Evolutionary conservation across 805 yeast genomes (phyloP), one percentile per base, ranked within the genome.

Genomic region (Kluyveromyces dobzhanskii): DNA sequence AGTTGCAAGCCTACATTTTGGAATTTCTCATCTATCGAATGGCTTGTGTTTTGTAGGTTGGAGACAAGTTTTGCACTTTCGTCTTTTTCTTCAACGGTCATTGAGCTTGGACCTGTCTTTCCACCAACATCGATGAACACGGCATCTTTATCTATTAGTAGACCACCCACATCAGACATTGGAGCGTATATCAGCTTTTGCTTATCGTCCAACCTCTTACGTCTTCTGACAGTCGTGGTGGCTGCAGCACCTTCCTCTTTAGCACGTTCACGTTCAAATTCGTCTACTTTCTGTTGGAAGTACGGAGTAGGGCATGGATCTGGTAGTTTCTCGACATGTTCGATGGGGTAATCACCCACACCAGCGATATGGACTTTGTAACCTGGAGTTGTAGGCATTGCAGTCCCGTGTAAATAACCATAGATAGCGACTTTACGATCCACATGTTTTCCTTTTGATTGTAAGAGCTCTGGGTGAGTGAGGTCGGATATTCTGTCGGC

Each of bases 141-240:
- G 7, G 98, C 96, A 66, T 92, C 99, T 57, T 83, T 88, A 65
- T 92, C 99, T 44, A 92, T 86, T 48, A 92, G 69, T 27, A 92
- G 94, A 59, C 99, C 99, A 41, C 97, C 97, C n/a, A 92, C 96
- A 62, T 92, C 97, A 34, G 97, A 85, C 99, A 92, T 92, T 36
- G 99, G 99, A 0, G 98, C 99, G 61, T 94, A 92, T 2, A 92
- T 86, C 48, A 86, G 76, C 59, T 88, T 92, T 57, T 86, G 94
- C 51, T 81, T 85, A 55, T 92, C 98, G 48, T 92, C 97, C 39
- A 92, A 74, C 56, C 97, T 75, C 58, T 86, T 85, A 54, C 97
- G 74, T 60, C 96, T 78, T 51, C 94, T 74, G 2, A 78, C 72
- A 24, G 73, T 69, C 2, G 79, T 71, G 3, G 71, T 53, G 3